Evolutionary conservation across 495 filamentous ascomycete genomes (phyloP).

Genomic region (Trichoderma reesei): DNA sequence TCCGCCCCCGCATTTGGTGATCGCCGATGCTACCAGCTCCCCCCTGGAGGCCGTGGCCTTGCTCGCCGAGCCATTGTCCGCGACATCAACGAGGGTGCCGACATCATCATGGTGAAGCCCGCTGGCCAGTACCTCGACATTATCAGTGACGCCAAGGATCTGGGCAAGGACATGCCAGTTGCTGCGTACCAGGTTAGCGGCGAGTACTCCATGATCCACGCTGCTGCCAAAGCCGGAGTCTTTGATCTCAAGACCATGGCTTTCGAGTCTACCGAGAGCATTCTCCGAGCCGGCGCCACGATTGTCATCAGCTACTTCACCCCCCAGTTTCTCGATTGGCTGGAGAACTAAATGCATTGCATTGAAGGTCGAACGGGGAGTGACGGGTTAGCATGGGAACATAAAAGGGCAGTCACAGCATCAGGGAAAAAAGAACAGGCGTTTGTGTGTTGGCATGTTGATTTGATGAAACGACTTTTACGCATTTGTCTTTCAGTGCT

Average conservation of each 20-base stretch:
- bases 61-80: slow-evolving; percentile 83
- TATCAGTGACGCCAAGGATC: slow-evolving; percentile 88
- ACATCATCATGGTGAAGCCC: slow-evolving; percentile 99
- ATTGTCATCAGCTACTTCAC: slow-evolving; percentile 93
- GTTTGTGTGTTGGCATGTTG: neutral
- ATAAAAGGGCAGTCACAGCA: slow-evolving; percentile 12
- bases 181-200: slow-evolving; percentile 95
- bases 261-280: slow-evolving; percentile 86
- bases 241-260: slow-evolving; percentile 95
- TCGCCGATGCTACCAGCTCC: slow-evolving; percentile 90
- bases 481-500: neutral
- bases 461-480: neutral
- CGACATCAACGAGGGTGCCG: slow-evolving; percentile 87
- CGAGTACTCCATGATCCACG: slow-evolving; percentile 97
- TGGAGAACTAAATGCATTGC: slow-evolving; percentile 24
- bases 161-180: slow-evolving; percentile 80
- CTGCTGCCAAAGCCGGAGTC: slow-evolving; percentile 90
- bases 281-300: slow-evolving; percentile 81
- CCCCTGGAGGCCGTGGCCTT: slow-evolving; percentile 83
- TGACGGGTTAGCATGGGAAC: neutral
- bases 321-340: slow-evolving; percentile 87
- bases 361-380: slow-evolving; percentile 15
- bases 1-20: slow-evolving; percentile 90
- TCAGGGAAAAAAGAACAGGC: slow-evolving; percentile 15
- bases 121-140: slow-evolving; percentile 91